Evolutionary conservation across 371 early-diverging fungal species (phyloP), one percentile per base, ranked within the genome.

Genomic region (Chytridium lagenaria): DNA sequence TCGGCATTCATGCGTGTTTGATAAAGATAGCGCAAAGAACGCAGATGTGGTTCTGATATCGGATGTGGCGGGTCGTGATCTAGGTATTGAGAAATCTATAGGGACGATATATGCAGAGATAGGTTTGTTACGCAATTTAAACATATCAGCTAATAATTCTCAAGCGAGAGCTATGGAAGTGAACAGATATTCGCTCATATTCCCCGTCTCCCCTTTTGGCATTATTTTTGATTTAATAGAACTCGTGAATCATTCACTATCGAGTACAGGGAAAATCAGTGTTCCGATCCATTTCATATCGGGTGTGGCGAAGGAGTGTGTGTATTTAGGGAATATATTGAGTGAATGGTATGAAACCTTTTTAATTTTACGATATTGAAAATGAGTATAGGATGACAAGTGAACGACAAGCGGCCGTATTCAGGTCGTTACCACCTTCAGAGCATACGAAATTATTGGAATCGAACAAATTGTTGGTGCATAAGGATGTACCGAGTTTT

Each of bases 171-270:
- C 55, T 12, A 26, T 52, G n/a, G 50, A 26, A 31, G 22, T 12
- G 23, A 31, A 31, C 33, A 68, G 30, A 28, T 26, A 40, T 12
- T 23, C 51, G 7, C 12, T 64, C 19, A n/a, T 71, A 5, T 71
- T 71, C 30, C 49, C 66, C 5, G 55, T 50, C 19, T 40, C 33
- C 3, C 23, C 40, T 0, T 49, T 1, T 49, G 50, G 50, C 37
- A 12, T 23, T n/a, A 26, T 50, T 22, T 71, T 71, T 71, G 63
- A 71, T 16, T 22, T 64, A 7, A 39, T 71, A n/a, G 71, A 71
- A 36, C 16, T 44, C 7, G 30, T 71, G 23, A 26, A 64, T 31
- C 44, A 55, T 51, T 59, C 31, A 12, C 44, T 71, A 10, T 10
- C 37, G n/a, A 37, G 28, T 12, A 3, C 26, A 2, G 71, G 63